Conservation (phyloP, 441 rosid genomes). For the Pelargonium myrrhifolium region DNA sequence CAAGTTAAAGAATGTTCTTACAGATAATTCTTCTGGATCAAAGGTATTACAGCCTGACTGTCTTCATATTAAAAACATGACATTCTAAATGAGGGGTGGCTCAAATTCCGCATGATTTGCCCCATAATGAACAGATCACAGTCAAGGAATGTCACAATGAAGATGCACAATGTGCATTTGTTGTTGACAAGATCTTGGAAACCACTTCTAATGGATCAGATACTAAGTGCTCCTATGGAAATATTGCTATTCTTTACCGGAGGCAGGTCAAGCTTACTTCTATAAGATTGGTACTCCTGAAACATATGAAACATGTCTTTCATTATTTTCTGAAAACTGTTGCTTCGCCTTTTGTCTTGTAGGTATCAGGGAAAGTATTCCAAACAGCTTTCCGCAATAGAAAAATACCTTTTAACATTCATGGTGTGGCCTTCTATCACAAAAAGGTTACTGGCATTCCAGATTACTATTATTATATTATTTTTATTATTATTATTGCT, state of each 20-base stretch:
- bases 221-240: slow-evolving; percentile 53
- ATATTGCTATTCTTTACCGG: slow-evolving; percentile 79
- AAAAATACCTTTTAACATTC: slow-evolving; percentile 87
- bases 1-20: slow-evolving; percentile 51
- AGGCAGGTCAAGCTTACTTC: slow-evolving; percentile 66
- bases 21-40: slow-evolving; percentile 81
- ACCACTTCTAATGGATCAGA: slow-evolving; percentile 35
- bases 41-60: slow-evolving; percentile 45
- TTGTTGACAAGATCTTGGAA: slow-evolving; percentile 82
- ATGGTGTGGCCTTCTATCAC: slow-evolving; percentile 91
- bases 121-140: slow-evolving; percentile 40
- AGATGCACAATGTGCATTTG: slow-evolving; percentile 78
- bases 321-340: slow-evolving; percentile 16
- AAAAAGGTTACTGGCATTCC: slow-evolving; percentile 53
- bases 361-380: slow-evolving; percentile 84
- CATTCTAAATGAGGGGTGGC: background rate
- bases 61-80: slow-evolving; percentile 7
- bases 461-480: background rate
- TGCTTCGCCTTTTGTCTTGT: slow-evolving; percentile 22
- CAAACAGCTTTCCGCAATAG: slow-evolving; percentile 79
- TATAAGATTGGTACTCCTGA: slow-evolving; percentile 15
- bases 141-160: slow-evolving; percentile 87
- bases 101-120: slow-evolving; percentile 22
- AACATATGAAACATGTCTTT: slow-evolving; percentile 1
- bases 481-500: too few relatives aligned